Conservation (phyloP, 1,139 yeast species). For the Pichia sp. region DNA sequence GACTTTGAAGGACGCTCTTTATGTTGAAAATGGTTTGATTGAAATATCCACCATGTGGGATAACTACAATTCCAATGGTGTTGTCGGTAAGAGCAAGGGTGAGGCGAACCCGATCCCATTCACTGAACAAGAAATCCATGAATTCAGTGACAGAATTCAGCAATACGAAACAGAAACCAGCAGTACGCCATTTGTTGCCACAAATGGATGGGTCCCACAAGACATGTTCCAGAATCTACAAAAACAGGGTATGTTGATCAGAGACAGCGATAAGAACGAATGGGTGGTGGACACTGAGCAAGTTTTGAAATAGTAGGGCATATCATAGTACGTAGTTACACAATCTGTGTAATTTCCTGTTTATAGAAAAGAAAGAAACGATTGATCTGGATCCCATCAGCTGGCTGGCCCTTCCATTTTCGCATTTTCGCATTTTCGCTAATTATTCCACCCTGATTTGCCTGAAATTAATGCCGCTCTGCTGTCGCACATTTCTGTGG, state of each 20-base stretch:
- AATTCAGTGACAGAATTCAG: constrained; percentile 52
- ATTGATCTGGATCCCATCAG: too few relatives aligned
- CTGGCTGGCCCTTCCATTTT: too few relatives aligned
- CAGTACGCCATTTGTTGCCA: constrained; percentile 76
- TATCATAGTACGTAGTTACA: too few relatives aligned
- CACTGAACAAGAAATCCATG: constrained; percentile 41
- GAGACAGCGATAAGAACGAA: constrained; percentile 25
- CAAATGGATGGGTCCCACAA: constrained; percentile 95
- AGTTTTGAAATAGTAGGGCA: constrained; percentile 8
- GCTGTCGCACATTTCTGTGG: too few relatives aligned
- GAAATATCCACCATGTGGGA: constrained; percentile 77
- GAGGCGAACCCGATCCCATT: constrained; percentile 54
- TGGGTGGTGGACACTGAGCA: constrained; percentile 25
- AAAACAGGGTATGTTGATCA: constrained; percentile 54
- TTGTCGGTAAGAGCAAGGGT: constrained; percentile 37
- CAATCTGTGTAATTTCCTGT: too few relatives aligned
- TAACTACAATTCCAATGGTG: constrained; percentile 53
- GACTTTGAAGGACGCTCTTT: constrained; percentile 53
- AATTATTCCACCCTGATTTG: too few relatives aligned
- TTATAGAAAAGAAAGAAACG: too few relatives aligned
- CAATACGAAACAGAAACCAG: constrained; percentile 62
- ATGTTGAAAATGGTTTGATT: constrained; percentile 59
- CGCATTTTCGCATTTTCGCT: too few relatives aligned
- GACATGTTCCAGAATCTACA: constrained; percentile 73
- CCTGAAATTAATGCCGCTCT: too few relatives aligned